Evolutionary conservation across 768 basidiomycete species (phyloP).

Genomic region (Collybiopsis confluens): DNA sequence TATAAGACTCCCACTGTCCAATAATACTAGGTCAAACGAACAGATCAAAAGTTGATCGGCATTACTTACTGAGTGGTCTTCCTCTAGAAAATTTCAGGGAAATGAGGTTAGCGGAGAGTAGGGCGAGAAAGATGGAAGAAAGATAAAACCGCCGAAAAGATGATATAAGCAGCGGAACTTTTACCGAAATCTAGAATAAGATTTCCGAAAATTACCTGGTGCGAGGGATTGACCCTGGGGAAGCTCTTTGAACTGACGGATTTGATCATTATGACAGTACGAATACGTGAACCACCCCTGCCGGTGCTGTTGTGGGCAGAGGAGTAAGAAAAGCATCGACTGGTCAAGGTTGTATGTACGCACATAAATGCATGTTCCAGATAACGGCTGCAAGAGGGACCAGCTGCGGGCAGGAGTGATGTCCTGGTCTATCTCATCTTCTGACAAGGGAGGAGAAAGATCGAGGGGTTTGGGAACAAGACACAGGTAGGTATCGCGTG

Average conservation of each 20-base stretch:
- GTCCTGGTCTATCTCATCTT: constrained; percentile 56
- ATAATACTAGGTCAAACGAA: constrained; percentile 16
- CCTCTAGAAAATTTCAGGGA: constrained; percentile 44
- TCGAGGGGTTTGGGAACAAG: constrained; percentile 66
- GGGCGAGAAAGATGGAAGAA: not conserved
- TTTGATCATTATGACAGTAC: constrained; percentile 91
- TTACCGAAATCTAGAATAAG: constrained; percentile 10
- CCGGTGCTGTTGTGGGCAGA: constrained; percentile 49
- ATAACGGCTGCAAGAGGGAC: constrained; percentile 75
- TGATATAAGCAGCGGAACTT: not conserved
- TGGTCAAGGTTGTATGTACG: constrained; percentile 30
- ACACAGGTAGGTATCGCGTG: constrained; percentile 69
- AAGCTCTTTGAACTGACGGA: constrained; percentile 93
- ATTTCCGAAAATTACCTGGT: constrained; percentile 44
- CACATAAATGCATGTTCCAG: constrained; percentile 84
- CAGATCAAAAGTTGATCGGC: constrained; percentile 18
- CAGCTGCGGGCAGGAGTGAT: constrained; percentile 72
- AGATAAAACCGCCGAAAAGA: not conserved
- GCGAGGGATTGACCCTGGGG: constrained; percentile 57
- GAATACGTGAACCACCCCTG: constrained; percentile 98
- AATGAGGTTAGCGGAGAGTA: not conserved
- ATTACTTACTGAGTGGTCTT: constrained; percentile 74
- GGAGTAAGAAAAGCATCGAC: constrained; percentile 15
- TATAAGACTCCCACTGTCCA: constrained; percentile 78
- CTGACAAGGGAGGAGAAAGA: constrained; percentile 33